phyloP scores from a whole-genome alignment of 495 filamentous ascomycete species.

The Articulospora tetracladia region DNA sequence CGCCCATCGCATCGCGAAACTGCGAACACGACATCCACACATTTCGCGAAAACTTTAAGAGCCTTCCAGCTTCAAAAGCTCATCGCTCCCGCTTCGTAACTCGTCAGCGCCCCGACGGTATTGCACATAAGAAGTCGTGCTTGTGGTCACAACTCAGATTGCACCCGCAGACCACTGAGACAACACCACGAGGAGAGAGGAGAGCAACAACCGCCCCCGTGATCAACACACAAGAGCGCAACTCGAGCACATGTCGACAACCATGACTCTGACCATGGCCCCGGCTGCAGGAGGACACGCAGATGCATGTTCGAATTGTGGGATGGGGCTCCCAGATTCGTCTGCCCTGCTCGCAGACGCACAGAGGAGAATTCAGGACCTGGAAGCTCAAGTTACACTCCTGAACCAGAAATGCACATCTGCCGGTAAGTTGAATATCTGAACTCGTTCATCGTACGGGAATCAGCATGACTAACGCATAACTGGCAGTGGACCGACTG shows the following conservation, averaged over 20 bases:
- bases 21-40: not conserved
- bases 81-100: too few species aligned
- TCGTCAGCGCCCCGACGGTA: too few species aligned
- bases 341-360: conserved; percentile 35
- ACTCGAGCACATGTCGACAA: conserved; percentile 21
- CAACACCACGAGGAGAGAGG: not conserved
- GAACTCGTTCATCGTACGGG: not conserved
- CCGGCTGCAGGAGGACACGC: not conserved
- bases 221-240: not conserved
- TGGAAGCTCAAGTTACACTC: conserved; percentile 72
- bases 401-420: conserved; percentile 74
- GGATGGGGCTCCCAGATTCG: conserved; percentile 18
- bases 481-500: conserved; percentile 56
- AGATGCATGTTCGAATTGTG: conserved; percentile 23
- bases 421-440: conserved; percentile 55
- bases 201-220: not conserved
- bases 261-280: conserved; percentile 24
- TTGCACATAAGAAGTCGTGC: too few species aligned
- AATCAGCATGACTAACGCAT: not conserved
- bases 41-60: not conserved
- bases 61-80: too few species aligned
- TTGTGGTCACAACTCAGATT: too few species aligned
- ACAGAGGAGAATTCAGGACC: conserved; percentile 69
- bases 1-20: not conserved
- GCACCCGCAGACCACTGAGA: not conserved